These are phyloP conservation scores for Exophiala mesophila DNA, from an alignment of 2,329 filamentous ascomycete genomes.

Conservation along the genomic window DNA sequence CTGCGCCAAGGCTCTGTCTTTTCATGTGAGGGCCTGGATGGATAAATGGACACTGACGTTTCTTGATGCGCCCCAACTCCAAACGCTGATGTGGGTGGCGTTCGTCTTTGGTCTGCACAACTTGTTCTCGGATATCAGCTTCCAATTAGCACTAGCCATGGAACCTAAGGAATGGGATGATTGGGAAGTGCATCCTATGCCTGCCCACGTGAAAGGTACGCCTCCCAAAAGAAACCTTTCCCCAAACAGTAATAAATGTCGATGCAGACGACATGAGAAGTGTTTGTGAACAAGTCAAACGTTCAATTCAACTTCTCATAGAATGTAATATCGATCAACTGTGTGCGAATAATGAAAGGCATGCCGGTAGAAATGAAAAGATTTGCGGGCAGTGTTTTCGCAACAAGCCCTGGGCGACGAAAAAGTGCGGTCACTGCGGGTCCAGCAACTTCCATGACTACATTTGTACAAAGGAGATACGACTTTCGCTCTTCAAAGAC, in stretches of 20 bases:
- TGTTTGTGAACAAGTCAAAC: neutral
- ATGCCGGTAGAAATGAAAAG: slow-evolving; percentile 1
- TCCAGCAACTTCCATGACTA: slow-evolving; percentile 6
- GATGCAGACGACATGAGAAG: slow-evolving; percentile 1
- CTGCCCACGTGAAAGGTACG: slow-evolving; percentile 3
- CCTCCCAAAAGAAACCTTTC: neutral
- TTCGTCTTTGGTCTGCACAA: slow-evolving; percentile 3
- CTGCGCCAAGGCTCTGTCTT: slow-evolving; percentile 4
- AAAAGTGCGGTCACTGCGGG: slow-evolving; percentile 6
- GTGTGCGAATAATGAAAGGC: neutral
- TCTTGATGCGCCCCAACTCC: neutral
- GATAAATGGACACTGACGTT: neutral
- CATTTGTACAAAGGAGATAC: slow-evolving; percentile 4
- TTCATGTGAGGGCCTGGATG: slow-evolving; percentile 6
- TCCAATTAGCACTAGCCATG: neutral
- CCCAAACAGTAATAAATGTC: neutral
- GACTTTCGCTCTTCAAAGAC: slow-evolving; percentile 2
- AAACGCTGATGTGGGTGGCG: slow-evolving; percentile 4
- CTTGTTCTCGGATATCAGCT: slow-evolving; percentile 1
- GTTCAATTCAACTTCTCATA: neutral
- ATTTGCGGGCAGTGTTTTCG: neutral
- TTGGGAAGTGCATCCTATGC: slow-evolving; percentile 11
- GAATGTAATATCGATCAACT: slow-evolving; percentile 3
- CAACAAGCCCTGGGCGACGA: slow-evolving; percentile 4
- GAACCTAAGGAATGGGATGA: slow-evolving; percentile 1